Conservation (phyloP, 2,329 filamentous ascomycete genomes). For the Beauveria scarabaeidicola region DNA sequence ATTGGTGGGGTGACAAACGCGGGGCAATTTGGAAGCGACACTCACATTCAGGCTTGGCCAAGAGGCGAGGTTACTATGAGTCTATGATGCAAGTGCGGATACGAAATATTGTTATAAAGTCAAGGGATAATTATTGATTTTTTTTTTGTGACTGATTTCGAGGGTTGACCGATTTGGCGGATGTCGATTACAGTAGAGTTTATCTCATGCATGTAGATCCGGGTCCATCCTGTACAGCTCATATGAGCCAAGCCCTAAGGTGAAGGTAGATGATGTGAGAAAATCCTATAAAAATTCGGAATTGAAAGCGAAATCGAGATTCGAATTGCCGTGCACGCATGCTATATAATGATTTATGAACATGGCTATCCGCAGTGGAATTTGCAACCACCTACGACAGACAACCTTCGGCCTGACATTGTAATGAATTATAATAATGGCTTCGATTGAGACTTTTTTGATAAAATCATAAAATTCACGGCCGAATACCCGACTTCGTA, state of each 20-base stretch:
- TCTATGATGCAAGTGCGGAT: neutral
- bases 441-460: too few species aligned
- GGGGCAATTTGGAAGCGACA: neutral
- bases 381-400: too few species aligned
- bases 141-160: neutral
- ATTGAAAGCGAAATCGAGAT: too few species aligned
- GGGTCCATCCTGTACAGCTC: neutral
- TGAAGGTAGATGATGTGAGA: too few species aligned
- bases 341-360: too few species aligned
- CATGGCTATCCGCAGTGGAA: too few species aligned
- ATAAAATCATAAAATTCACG: too few species aligned
- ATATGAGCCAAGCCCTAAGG: neutral
- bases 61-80: neutral
- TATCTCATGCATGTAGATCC: neutral
- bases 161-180: neutral
- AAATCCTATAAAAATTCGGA: too few species aligned
- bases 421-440: too few species aligned
- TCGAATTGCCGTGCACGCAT: too few species aligned
- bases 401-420: too few species aligned
- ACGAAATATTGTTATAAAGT: neutral
- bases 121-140: neutral
- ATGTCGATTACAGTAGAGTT: neutral
- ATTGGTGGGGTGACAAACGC: slow-evolving; percentile 2
- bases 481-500: too few species aligned
- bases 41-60: neutral